These are phyloP conservation scores for Mycosphaerella sp. DNA, from an alignment of 2,329 filamentous ascomycete species.

Conservation along the genomic window DNA sequence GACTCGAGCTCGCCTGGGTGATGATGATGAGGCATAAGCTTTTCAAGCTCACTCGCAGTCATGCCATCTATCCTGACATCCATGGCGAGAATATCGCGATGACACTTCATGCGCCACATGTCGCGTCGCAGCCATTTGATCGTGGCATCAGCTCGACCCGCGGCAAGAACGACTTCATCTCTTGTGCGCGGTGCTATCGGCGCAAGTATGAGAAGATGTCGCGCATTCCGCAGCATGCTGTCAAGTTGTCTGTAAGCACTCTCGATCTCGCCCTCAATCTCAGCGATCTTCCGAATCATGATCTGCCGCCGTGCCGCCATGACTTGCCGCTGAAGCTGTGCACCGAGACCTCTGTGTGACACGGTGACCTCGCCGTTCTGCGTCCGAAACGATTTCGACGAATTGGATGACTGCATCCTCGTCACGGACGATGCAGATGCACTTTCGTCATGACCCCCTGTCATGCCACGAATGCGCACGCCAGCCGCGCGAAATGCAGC, in stretches of 20 bases:
- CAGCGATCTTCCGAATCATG: conserved; percentile 75
- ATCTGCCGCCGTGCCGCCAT: conserved; percentile 73
- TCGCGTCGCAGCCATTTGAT: conserved; percentile 92
- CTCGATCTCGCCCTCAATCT: conserved; percentile 73
- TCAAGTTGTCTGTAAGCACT: conserved; percentile 72
- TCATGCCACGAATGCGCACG: conserved; percentile 80
- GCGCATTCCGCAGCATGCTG: conserved; percentile 75
- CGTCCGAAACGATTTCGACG: conserved; percentile 55
- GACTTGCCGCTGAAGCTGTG: conserved; percentile 80
- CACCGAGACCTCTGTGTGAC: conserved; percentile 39
- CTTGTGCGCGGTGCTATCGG: conserved; percentile 87
- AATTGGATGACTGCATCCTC: conserved; percentile 56
- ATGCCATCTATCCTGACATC: conserved; percentile 75
- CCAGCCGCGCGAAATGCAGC: conserved; percentile 89
- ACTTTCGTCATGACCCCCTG: conserved; percentile 72
- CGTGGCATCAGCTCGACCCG: conserved; percentile 76
- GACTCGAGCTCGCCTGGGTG: conserved; percentile 18
- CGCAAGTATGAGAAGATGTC: conserved; percentile 80
- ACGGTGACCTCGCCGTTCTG: conserved; percentile 68
- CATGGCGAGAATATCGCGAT: conserved; percentile 77
- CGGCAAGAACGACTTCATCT: conserved; percentile 77
- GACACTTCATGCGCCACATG: conserved; percentile 86
- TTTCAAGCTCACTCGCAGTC: conserved; percentile 23
- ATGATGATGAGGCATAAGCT: conserved; percentile 9
- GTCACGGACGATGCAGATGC: conserved; percentile 61